Conservation (phyloP, 1,139 yeast genomes). For the Hemisphaericaspora xylanilytica region DNA sequence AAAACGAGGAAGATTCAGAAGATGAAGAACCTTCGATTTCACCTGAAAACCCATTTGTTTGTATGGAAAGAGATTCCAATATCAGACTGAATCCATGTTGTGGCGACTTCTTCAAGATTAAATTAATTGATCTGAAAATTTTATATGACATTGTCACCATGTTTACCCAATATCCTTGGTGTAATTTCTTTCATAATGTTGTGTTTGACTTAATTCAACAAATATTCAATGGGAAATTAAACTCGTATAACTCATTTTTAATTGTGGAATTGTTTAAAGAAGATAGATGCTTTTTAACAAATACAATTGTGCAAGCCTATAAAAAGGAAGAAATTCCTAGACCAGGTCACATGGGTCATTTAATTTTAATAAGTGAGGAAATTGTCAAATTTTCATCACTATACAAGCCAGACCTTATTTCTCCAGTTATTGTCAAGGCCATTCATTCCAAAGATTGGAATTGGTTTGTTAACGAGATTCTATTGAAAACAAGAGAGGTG, state of each 20-base stretch:
- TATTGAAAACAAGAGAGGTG: constrained; percentile 45
- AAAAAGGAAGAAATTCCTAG: constrained; percentile 26
- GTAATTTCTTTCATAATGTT: constrained; percentile 50
- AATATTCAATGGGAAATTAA: constrained; percentile 47
- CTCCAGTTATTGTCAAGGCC: constrained; percentile 41
- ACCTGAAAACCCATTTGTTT: constrained; percentile 48
- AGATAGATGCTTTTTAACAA: constrained; percentile 32
- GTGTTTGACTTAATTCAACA: constrained; percentile 50
- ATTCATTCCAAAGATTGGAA: constrained; percentile 41
- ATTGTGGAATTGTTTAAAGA: constrained; percentile 41
- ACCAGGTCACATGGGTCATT: constrained; percentile 50
- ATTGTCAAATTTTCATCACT: constrained; percentile 49
- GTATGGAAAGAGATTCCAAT: constrained; percentile 31
- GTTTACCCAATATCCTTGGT: constrained; percentile 46
- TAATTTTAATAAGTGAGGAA: constrained; percentile 47
- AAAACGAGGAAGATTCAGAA: constrained; percentile 38
- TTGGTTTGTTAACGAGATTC: constrained; percentile 44
- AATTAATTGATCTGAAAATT: constrained; percentile 40
- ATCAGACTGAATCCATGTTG: constrained; percentile 39
- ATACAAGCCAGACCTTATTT: constrained; percentile 48
- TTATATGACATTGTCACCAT: constrained; percentile 33
- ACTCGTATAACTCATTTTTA: constrained; percentile 47
- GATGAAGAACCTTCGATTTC: constrained; percentile 49
- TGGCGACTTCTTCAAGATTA: constrained; percentile 46
- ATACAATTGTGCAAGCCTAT: constrained; percentile 34